phyloP scores from a whole-genome alignment of 371 early-diverging fungal species.

The Zopfochytrium polystomum region DNA sequence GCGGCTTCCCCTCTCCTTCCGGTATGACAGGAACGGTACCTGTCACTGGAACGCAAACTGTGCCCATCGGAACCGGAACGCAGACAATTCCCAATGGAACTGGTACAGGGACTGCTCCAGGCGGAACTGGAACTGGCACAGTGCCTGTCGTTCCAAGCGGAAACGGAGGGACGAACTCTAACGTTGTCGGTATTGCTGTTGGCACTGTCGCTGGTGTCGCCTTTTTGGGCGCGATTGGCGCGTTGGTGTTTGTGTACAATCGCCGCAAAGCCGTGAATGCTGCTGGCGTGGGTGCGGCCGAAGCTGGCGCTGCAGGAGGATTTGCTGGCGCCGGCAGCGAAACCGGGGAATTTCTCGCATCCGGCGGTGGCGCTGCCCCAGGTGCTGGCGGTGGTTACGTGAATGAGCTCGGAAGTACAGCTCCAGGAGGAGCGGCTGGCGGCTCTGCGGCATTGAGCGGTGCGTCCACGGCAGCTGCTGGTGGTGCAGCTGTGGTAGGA shows the following conservation, averaged over 20 bases:
- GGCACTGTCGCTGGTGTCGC: neutral
- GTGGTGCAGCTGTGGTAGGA: neutral
- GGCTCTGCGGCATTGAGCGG: neutral
- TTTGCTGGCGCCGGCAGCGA: no score
- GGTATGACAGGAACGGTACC: neutral
- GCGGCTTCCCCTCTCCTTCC: neutral
- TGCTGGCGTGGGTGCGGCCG: neutral
- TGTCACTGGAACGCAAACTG: neutral
- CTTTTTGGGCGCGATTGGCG: neutral
- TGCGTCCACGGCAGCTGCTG: neutral
- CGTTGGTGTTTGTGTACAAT: neutral
- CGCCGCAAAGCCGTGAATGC: neutral
- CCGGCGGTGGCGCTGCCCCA: neutral
- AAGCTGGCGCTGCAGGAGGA: neutral
- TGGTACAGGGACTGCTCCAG: neutral
- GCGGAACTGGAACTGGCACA: neutral
- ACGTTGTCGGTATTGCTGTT: neutral
- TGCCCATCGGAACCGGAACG: neutral
- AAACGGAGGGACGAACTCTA: neutral
- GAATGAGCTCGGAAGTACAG: neutral
- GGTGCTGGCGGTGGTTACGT: neutral
- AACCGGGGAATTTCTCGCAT: no score
- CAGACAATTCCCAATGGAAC: neutral
- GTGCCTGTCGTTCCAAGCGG: neutral
- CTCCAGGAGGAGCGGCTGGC: neutral